Conservation (phyloP, 2,329 filamentous ascomycete genomes). For the Aspergillus amoenus region DNA sequence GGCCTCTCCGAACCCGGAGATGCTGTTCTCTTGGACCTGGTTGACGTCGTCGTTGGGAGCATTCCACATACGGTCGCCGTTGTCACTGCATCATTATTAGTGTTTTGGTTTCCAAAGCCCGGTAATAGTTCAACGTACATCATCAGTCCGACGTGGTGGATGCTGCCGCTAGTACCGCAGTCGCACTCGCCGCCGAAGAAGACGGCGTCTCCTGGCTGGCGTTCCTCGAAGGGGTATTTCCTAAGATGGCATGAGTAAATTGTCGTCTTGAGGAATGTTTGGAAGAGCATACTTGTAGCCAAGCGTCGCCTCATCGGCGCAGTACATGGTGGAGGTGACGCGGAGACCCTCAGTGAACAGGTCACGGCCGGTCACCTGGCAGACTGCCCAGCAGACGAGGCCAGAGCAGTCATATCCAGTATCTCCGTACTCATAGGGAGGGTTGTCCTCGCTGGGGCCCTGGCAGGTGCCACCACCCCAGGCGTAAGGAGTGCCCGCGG, state of each 20-base stretch:
- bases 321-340: conserved; percentile 27
- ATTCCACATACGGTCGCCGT: conserved; percentile 28
- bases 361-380: conserved; percentile 28
- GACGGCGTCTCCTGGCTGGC: conserved; percentile 24
- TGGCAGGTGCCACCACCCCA: conserved; percentile 29
- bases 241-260: conserved; percentile 3
- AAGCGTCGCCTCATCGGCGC: conserved; percentile 19
- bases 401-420: conserved; percentile 30
- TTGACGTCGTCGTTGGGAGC: conserved; percentile 27
- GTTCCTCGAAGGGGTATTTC: conserved; percentile 23
- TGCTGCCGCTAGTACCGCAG: conserved; percentile 4
- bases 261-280: too few relatives aligned
- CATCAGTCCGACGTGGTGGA: conserved; percentile 15
- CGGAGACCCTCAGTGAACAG: conserved; percentile 25
- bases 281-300: conserved; percentile 21
- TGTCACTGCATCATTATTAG: conserved; percentile 15
- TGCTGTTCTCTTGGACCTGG: conserved; percentile 24
- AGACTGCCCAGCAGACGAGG: conserved; percentile 27
- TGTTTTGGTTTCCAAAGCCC: not conserved
- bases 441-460: conserved; percentile 23
- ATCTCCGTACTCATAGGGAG: conserved; percentile 26
- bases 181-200: conserved; percentile 23
- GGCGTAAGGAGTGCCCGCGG: conserved; percentile 41
- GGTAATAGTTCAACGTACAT: conserved; percentile 6
- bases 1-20: conserved; percentile 18